Evolutionary conservation across 495 filamentous ascomycete species (phyloP).

Genomic region (Hypoxylon fragiforme): DNA sequence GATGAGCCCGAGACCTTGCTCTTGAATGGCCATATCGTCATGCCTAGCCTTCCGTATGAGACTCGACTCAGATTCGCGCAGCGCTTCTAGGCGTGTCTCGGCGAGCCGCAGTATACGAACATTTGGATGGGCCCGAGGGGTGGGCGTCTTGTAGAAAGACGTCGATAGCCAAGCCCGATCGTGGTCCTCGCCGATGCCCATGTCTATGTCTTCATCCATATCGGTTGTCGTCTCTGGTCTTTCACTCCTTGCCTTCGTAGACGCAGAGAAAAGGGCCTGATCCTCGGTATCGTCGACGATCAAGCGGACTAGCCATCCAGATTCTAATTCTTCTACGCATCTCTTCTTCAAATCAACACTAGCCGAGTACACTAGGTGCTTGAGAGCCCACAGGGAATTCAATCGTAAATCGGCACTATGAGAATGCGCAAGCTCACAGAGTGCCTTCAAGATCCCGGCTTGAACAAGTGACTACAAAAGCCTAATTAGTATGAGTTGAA

Average conservation of each 20-base stretch:
- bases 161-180: constrained; percentile 35
- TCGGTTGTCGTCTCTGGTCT: constrained; percentile 48
- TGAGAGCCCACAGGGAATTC: constrained; percentile 89
- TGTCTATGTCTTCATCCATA: constrained; percentile 67
- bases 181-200: constrained; percentile 42
- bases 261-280: constrained; percentile 46
- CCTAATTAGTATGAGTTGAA: constrained; percentile 21
- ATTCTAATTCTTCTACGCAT: constrained; percentile 73
- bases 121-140: constrained; percentile 11
- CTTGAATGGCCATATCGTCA: constrained; percentile 83
- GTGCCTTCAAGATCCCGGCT: constrained; percentile 71
- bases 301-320: constrained; percentile 77
- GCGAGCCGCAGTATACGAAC: constrained; percentile 47
- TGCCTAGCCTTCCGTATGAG: constrained; percentile 62
- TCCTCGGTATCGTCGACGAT: constrained; percentile 65
- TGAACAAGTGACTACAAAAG: constrained; percentile 66
- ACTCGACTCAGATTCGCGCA: constrained; percentile 61
- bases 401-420: constrained; percentile 70
- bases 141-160: constrained; percentile 30
- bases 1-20: constrained; percentile 85
- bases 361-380: constrained; percentile 75
- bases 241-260: constrained; percentile 38
- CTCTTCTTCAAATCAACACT: constrained; percentile 70
- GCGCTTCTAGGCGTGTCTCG: constrained; percentile 50
- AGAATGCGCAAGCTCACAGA: constrained; percentile 85